Evolutionary conservation across 306 rosid genomes (phyloP).

Genomic region (Cajanus cajan): DNA sequence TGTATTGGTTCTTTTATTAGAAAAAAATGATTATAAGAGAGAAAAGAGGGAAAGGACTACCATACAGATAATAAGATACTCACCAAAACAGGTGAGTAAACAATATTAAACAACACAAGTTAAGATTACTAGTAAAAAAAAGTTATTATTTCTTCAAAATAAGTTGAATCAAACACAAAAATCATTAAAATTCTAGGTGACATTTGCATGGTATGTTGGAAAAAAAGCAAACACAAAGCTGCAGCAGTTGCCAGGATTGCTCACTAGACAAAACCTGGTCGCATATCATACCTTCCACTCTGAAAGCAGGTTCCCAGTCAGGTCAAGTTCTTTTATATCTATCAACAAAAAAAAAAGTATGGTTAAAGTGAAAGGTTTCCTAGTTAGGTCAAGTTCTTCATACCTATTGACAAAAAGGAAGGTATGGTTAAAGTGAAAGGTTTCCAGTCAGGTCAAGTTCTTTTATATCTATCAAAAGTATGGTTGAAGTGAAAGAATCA

Average conservation of each 20-base stretch:
- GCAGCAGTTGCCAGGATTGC: slow-evolving; percentile 17
- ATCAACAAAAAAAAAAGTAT: slow-evolving; percentile 31
- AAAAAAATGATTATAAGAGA: not conserved
- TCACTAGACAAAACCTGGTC: slow-evolving; percentile 23
- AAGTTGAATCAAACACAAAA: not conserved
- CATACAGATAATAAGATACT: not conserved
- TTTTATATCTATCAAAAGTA: slow-evolving; percentile 56
- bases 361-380: slow-evolving; percentile 62
- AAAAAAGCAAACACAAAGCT: not conserved
- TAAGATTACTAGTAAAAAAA: not conserved
- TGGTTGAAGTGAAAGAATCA: slow-evolving; percentile 14
- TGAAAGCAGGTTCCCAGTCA: slow-evolving; percentile 85
- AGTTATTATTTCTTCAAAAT: not conserved
- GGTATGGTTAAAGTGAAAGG: slow-evolving; percentile 43
- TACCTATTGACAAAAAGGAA: slow-evolving; percentile 49
- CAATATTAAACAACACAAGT: slow-evolving; percentile 5
- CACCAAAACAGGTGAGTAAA: not conserved
- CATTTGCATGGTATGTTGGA: slow-evolving; percentile 7
- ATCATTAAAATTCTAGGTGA: not conserved
- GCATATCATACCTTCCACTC: slow-evolving; percentile 76
- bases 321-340: slow-evolving; percentile 84
- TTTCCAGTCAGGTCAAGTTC: slow-evolving; percentile 96
- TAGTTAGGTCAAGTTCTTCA: slow-evolving; percentile 88
- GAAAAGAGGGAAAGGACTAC: not conserved
- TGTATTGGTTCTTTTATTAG: not conserved